Conservation (phyloP, 2,329 filamentous ascomycete genomes). For the Fusarium miscanthi region DNA sequence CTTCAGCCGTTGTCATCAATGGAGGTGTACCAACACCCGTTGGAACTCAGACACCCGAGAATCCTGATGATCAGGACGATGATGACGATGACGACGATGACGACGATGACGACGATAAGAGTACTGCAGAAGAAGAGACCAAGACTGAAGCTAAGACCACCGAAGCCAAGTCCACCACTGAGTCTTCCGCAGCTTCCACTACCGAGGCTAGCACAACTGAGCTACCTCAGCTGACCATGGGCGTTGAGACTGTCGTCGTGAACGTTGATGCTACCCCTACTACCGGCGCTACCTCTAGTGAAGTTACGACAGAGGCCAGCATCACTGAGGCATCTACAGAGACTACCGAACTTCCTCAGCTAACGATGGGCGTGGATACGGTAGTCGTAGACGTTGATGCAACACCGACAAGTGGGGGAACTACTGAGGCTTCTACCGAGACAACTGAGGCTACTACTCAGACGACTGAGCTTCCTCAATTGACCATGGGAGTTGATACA, state of each 20-base stretch:
- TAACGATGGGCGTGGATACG: not conserved
- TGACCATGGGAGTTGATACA: not conserved
- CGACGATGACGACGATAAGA: not conserved
- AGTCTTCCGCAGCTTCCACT: not conserved
- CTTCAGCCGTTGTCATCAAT: not conserved
- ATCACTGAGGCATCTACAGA: not conserved
- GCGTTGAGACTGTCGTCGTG: not conserved
- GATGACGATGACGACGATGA: not conserved
- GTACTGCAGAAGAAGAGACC: slow-evolving; percentile 4
- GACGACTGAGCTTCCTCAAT: not conserved
- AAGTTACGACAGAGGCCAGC: not conserved
- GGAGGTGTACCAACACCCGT: slow-evolving; percentile 1
- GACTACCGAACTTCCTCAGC: not conserved
- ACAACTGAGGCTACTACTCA: not conserved
- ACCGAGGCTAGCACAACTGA: not conserved
- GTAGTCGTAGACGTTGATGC: not conserved
- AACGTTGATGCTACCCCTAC: not conserved
- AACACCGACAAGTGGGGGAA: not conserved
- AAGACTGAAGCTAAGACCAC: slow-evolving; percentile 2
- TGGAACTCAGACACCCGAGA: not conserved
- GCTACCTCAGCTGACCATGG: not conserved
- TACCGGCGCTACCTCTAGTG: not conserved
- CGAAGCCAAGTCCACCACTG: not conserved
- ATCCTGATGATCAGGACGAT: not conserved
- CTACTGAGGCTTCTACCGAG: not conserved